Conservation (phyloP, 345 rosid genomes). For the Syzygium aqueum region DNA sequence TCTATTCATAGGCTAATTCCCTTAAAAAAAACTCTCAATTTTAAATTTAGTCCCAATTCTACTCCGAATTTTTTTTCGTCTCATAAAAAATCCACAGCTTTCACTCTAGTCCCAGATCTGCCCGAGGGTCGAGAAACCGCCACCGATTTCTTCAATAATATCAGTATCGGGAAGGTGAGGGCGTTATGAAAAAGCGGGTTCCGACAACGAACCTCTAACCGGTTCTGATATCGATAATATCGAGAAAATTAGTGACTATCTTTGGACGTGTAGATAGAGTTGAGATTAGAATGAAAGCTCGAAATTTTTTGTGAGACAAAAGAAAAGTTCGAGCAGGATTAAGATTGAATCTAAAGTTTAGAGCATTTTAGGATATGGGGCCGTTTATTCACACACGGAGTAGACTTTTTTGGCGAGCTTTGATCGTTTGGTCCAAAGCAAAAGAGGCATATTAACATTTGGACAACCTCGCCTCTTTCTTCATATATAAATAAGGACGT, state of each 20-base stretch:
- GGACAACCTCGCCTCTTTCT: background rate
- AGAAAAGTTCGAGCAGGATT: background rate
- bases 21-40: background rate
- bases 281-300: background rate
- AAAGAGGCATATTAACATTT: background rate
- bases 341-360: no score
- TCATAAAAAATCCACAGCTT: no score
- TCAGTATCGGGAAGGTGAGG: background rate
- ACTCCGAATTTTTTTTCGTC: no score
- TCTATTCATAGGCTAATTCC: background rate
- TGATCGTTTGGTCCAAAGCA: background rate
- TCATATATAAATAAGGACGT: background rate
- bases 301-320: background rate
- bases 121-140: background rate
- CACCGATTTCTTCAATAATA: background rate
- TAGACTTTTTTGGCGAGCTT: background rate
- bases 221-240: background rate
- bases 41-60: background rate
- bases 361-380: no score
- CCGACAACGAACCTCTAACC: background rate
- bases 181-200: background rate
- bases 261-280: no score
- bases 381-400: background rate
- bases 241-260: background rate
- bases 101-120: background rate